These are phyloP conservation scores for Sporobolus alterniflorus DNA, from an alignment of 202 grass and related monocot species.

Conservation along the genomic window DNA sequence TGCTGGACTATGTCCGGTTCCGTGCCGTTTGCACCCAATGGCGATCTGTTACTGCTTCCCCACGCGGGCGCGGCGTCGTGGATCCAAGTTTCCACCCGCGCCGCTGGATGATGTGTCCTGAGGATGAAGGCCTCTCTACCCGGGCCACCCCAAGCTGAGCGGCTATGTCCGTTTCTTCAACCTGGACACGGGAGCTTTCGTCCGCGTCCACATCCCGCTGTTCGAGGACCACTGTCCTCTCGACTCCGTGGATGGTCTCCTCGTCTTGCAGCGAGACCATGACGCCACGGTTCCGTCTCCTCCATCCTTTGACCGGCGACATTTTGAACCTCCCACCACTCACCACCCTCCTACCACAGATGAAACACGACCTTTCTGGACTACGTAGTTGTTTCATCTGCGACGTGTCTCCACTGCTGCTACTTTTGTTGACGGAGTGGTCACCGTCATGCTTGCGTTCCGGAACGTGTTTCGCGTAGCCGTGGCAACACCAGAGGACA, in stretches of 20 bases:
- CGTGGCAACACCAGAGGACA: not conserved
- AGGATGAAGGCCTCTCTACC: not conserved
- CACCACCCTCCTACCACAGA: not conserved
- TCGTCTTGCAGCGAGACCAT: not conserved
- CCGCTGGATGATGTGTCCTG: not conserved
- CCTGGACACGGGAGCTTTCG: not conserved
- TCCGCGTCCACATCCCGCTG: not conserved
- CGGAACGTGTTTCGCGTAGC: not conserved
- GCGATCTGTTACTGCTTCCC: not conserved
- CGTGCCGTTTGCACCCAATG: not conserved
- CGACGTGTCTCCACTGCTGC: not conserved
- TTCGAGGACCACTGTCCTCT: not conserved
- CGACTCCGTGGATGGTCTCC: not conserved
- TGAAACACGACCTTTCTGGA: rapidly evolving
- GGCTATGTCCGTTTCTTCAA: not conserved
- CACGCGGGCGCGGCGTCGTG: not conserved
- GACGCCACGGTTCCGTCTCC: not conserved
- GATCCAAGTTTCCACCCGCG: not conserved
- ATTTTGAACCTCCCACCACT: not conserved
- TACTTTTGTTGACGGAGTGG: not conserved
- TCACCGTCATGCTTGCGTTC: not conserved
- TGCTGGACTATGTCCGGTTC: not conserved
- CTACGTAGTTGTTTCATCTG: not conserved
- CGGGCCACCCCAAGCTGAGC: not conserved
- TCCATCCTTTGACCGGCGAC: constrained; percentile 26